These are phyloP conservation scores for Nasturtium officinale DNA, from an alignment of 345 rosid species.

Conservation along the genomic window DNA sequence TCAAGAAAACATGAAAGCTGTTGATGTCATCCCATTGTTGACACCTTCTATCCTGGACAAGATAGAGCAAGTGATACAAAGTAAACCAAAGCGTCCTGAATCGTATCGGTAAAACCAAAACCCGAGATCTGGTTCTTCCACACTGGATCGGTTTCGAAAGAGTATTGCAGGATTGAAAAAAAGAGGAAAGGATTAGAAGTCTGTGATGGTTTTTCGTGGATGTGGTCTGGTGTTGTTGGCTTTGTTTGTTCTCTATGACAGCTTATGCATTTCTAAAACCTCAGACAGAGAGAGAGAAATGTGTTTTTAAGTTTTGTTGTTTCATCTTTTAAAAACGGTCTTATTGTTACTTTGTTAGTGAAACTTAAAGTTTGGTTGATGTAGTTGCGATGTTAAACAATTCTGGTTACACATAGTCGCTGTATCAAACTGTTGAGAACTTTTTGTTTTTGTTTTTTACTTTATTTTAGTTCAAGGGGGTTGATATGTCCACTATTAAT, in stretches of 20 bases:
- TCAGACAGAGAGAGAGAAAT: conserved; percentile 7
- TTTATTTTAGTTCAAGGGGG: neutral
- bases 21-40: conserved; percentile 78
- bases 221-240: conserved; percentile 27
- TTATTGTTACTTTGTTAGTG: conserved; percentile 32
- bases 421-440: neutral
- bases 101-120: conserved; percentile 61
- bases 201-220: conserved; percentile 28
- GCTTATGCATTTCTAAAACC: conserved; percentile 26
- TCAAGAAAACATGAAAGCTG: conserved; percentile 97
- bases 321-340: neutral
- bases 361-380: conserved; percentile 30
- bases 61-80: conserved; percentile 81
- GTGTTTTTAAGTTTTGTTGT: conserved; percentile 23
- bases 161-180: neutral
- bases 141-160: conserved; percentile 6
- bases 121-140: neutral
- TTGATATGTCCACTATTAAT: conserved; percentile 7
- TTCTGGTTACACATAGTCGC: neutral
- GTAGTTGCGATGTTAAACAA: conserved; percentile 22
- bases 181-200: neutral
- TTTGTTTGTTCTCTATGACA: conserved; percentile 23
- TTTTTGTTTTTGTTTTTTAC: neutral
- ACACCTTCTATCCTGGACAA: conserved; percentile 89
- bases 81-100: conserved; percentile 88